Conservation (phyloP, 192 early-diverging fungal genomes). For the Backusella tuberculispora region DNA sequence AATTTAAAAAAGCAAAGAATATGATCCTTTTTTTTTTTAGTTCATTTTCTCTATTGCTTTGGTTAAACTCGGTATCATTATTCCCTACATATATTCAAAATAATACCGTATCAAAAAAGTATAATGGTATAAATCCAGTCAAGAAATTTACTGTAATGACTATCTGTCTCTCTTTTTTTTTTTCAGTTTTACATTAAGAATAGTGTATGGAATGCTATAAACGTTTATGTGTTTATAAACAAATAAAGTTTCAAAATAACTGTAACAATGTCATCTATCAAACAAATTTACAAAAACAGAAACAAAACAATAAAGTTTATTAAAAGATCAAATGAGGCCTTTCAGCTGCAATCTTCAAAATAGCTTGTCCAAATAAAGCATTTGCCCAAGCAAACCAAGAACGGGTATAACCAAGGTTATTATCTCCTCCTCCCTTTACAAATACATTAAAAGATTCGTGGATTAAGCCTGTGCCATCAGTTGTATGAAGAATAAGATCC, state of each 20-base stretch:
- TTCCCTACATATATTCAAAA: no score
- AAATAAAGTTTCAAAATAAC: no score
- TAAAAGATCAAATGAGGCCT: conserved; percentile 36
- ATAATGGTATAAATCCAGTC: no score
- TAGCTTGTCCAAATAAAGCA: conserved; percentile 56
- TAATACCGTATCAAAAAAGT: no score
- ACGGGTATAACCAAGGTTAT: conserved; percentile 39
- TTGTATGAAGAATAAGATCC: conserved; percentile 50
- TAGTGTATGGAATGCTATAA: no score
- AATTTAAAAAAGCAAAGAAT: neutral
- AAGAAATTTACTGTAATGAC: no score
- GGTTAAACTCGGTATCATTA: neutral
- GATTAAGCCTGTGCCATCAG: conserved; percentile 60
- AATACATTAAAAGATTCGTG: conserved; percentile 64
- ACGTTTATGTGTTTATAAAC: no score
- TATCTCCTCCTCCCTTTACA: neutral
- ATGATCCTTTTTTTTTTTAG: neutral
- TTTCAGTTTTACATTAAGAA: no score
- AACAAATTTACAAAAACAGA: neutral
- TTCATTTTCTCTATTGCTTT: neutral
- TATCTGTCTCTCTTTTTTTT: no score
- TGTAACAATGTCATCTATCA: no score
- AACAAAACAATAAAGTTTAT: neutral
- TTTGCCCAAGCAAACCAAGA: conserved; percentile 69
- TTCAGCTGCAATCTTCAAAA: conserved; percentile 37